Conservation (phyloP, 352 stramenopile genomes). For the Phytophthora palmivora region DNA sequence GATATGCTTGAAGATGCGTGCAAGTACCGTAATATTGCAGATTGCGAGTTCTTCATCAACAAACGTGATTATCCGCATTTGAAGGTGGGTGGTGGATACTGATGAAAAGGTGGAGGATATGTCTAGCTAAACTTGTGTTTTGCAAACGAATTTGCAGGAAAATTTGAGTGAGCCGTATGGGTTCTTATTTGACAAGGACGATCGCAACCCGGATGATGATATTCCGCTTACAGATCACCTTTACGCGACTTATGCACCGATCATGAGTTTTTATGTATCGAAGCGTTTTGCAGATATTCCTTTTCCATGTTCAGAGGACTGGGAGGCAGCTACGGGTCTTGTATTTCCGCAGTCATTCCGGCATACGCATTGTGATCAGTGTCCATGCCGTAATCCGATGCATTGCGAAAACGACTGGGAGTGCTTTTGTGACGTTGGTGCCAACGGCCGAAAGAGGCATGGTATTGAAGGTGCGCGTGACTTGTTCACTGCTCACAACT, state of each 20-base stretch:
- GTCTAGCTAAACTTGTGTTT: slow-evolving; percentile 8
- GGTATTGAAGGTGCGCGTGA: slow-evolving; percentile 84
- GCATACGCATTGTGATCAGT: slow-evolving; percentile 84
- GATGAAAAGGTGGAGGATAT: not conserved
- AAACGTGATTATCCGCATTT: slow-evolving; percentile 99
- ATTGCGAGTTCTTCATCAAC: slow-evolving; percentile 99
- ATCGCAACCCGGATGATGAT: slow-evolving; percentile 94
- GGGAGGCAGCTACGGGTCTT: slow-evolving; percentile 92
- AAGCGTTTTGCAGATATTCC: slow-evolving; percentile 97
- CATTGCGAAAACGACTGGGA: slow-evolving; percentile 86
- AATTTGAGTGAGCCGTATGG: slow-evolving; percentile 97
- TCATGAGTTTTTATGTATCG: slow-evolving; percentile 98
- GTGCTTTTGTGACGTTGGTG: slow-evolving; percentile 75
- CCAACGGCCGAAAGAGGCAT: slow-evolving; percentile 72
- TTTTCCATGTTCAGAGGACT: slow-evolving; percentile 97
- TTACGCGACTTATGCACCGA: slow-evolving; percentile 96
- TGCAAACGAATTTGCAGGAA: slow-evolving; percentile 53
- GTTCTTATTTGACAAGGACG: slow-evolving; percentile 98
- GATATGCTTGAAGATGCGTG: slow-evolving; percentile 98
- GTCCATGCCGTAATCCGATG: slow-evolving; percentile 60
- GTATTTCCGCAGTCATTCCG: slow-evolving; percentile 94
- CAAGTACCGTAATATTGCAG: slow-evolving; percentile 93
- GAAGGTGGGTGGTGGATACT: slow-evolving; percentile 77
- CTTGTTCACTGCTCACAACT: slow-evolving; percentile 97
- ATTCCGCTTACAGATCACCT: slow-evolving; percentile 90